phyloP scores from a whole-genome alignment of 805 yeast genomes.

The Nakazawaea sp. region DNA sequence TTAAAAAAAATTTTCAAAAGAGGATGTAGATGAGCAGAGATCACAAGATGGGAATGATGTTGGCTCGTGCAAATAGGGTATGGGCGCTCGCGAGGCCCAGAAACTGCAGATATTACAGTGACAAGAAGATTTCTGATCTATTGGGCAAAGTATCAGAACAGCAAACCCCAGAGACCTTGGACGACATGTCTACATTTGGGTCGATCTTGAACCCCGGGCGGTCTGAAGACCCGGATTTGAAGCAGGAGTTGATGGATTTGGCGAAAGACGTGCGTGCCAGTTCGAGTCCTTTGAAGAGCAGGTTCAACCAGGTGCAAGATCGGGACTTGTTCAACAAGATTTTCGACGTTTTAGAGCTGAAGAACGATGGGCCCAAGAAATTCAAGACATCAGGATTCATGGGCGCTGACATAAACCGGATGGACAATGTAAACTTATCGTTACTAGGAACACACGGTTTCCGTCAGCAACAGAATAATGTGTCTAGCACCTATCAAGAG shows the following conservation, averaged over 20 bases:
- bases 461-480: not conserved
- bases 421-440: slow-evolving; percentile 3
- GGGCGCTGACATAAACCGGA: not conserved
- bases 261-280: slow-evolving; percentile 1
- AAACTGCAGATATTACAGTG: not conserved
- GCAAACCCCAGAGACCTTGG: slow-evolving; percentile 3
- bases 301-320: slow-evolving; percentile 5
- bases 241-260: slow-evolving; percentile 1
- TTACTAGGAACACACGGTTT: not conserved
- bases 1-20: not conserved
- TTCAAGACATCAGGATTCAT: not conserved
- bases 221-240: not conserved
- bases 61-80: too few relatives aligned
- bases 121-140: not conserved
- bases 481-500: slow-evolving; percentile 2
- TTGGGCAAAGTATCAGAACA: not conserved
- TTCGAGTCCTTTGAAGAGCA: not conserved
- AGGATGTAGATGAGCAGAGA: too few relatives aligned
- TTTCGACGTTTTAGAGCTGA: slow-evolving; percentile 1
- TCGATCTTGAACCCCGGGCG: not conserved
- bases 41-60: too few relatives aligned
- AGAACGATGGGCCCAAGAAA: not conserved
- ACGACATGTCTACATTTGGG: slow-evolving; percentile 8
- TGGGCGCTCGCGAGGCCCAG: too few relatives aligned
- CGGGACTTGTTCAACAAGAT: slow-evolving; percentile 3